phyloP scores from a whole-genome alignment of 768 basidiomycete genomes.

The Tulasnella sp. region DNA sequence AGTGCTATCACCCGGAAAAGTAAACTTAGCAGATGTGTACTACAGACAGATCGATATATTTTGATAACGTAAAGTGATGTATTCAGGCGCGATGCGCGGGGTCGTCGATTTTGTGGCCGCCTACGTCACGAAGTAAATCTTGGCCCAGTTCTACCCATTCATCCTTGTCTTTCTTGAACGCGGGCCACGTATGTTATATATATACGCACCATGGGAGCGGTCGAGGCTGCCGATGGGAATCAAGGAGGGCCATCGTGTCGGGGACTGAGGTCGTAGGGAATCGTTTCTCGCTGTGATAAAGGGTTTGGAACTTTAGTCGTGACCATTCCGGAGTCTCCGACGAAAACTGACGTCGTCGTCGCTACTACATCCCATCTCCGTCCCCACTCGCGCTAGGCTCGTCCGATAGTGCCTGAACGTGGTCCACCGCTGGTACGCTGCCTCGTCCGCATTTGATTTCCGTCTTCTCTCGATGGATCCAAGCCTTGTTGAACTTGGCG shows the following conservation, averaged over 20 bases:
- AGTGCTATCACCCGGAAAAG: no score
- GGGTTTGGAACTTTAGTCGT: not conserved
- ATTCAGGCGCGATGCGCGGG: no score
- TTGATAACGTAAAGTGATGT: no score
- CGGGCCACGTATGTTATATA: no score
- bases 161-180: no score
- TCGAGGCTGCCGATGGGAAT: constrained; percentile 4
- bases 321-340: no score
- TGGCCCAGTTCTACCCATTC: no score
- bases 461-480: constrained; percentile 74
- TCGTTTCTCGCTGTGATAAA: not conserved
- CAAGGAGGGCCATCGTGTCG: constrained; percentile 25
- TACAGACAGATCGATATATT: no score
- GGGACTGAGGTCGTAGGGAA: not conserved
- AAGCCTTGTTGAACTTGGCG: constrained; percentile 75
- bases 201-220: not conserved
- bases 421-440: constrained; percentile 53
- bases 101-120: no score
- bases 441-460: constrained; percentile 66
- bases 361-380: constrained; percentile 19
- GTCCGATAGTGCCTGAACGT: constrained; percentile 52
- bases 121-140: no score
- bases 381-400: constrained; percentile 43
- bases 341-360: constrained; percentile 9
- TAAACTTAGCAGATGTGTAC: no score